Evolutionary conservation across 2,329 filamentous ascomycete species (phyloP).

Genomic region (Sordariomycetes sp.): DNA sequence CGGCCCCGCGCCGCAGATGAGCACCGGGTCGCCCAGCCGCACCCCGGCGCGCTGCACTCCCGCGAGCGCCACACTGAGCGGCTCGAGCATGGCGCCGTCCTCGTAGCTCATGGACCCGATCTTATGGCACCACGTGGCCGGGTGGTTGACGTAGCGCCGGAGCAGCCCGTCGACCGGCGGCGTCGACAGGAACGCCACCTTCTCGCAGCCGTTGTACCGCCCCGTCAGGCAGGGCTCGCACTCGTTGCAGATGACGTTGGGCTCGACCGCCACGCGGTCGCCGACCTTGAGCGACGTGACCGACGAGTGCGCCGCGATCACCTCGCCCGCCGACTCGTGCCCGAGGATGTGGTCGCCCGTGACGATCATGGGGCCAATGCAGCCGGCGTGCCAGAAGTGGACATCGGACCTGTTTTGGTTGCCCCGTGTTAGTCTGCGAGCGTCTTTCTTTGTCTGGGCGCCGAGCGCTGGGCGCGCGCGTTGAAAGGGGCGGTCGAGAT

Average conservation of each 20-base stretch:
- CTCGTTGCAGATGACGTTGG: conserved; percentile 81
- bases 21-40: conserved; percentile 71
- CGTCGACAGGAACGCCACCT: conserved; percentile 78
- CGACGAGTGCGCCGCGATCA: conserved; percentile 72
- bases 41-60: conserved; percentile 77
- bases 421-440: not conserved
- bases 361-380: conserved; percentile 95
- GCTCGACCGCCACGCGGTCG: conserved; percentile 88
- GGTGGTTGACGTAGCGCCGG: conserved; percentile 89
- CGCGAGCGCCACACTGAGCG: conserved; percentile 78
- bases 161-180: conserved; percentile 81
- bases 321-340: conserved; percentile 80
- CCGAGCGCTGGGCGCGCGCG: not conserved
- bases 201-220: conserved; percentile 89
- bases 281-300: conserved; percentile 70
- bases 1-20: conserved; percentile 87
- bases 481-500: not conserved
- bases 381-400: conserved; percentile 94
- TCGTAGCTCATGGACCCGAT: conserved; percentile 88
- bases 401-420: conserved; percentile 65
- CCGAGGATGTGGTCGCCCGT: conserved; percentile 81
- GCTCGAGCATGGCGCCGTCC: conserved; percentile 83
- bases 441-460: not conserved
- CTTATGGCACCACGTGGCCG: conserved; percentile 91
- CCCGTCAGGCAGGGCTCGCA: conserved; percentile 89